phyloP scores from a whole-genome alignment of 805 yeast genomes.

The Kodamaea kakaduensis region DNA sequence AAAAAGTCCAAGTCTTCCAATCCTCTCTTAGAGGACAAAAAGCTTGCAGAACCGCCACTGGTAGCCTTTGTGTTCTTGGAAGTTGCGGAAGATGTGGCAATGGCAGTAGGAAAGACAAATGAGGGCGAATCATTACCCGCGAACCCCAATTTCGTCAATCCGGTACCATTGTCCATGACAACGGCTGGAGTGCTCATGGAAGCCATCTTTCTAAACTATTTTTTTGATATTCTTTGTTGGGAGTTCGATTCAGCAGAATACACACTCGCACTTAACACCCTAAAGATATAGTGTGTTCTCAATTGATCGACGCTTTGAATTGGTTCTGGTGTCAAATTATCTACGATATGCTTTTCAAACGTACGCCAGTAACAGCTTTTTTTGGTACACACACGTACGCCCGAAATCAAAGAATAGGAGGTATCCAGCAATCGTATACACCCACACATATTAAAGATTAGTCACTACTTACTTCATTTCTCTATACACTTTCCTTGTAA shows the following conservation, averaged over 20 bases:
- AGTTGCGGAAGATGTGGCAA: slow-evolving; percentile 64
- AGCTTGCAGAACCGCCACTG: slow-evolving; percentile 35
- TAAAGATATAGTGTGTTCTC: too few relatives aligned
- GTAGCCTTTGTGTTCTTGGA: slow-evolving; percentile 39
- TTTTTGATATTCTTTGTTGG: too few relatives aligned
- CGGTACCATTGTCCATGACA: slow-evolving; percentile 99
- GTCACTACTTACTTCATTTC: background rate
- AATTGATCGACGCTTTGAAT: too few relatives aligned
- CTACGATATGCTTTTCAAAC: slow-evolving; percentile 1
- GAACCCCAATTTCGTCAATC: slow-evolving; percentile 93
- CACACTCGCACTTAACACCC: too few relatives aligned
- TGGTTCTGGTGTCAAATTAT: slow-evolving; percentile 3
- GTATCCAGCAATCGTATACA: too few relatives aligned
- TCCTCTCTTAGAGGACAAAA: slow-evolving; percentile 69
- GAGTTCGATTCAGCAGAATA: too few relatives aligned
- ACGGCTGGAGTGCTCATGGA: slow-evolving; percentile 82
- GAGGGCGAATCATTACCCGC: slow-evolving; percentile 99
- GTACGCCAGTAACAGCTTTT: too few relatives aligned
- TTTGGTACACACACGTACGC: too few relatives aligned
- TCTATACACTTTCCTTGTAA: slow-evolving; percentile 1
- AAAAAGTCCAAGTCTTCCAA: slow-evolving; percentile 91
- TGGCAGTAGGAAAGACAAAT: slow-evolving; percentile 95
- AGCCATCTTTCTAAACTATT: too few relatives aligned
- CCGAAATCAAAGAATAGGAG: too few relatives aligned
- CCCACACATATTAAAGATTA: background rate